Evolutionary conservation across 148 eudicot genomes (phyloP).

Genomic region (Cornus florida): DNA sequence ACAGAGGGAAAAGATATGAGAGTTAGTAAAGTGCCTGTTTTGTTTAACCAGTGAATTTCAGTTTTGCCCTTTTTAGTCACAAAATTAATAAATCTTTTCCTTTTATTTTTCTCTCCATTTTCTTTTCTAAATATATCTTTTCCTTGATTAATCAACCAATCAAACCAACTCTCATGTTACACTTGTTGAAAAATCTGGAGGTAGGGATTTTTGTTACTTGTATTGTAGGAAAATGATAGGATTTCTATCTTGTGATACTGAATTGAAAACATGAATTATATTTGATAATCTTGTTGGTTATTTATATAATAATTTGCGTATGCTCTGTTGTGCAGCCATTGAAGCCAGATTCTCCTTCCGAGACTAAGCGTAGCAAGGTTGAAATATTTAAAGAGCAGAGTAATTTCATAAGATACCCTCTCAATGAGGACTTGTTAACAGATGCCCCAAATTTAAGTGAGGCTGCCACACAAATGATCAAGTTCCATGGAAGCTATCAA

Average conservation of each 20-base stretch:
- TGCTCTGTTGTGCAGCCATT: slow-evolving; percentile 67
- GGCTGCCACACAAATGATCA: slow-evolving; percentile 86
- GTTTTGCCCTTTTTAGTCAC: too few species aligned
- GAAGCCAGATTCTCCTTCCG: slow-evolving; percentile 62
- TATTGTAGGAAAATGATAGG: neutral
- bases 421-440: slow-evolving; percentile 81
- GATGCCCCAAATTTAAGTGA: slow-evolving; percentile 84
- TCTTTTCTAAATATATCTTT: too few species aligned
- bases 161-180: too few species aligned
- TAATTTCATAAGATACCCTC: slow-evolving; percentile 92
- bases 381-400: slow-evolving; percentile 94
- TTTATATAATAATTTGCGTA: neutral
- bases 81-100: too few species aligned
- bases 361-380: slow-evolving; percentile 94
- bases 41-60: too few species aligned
- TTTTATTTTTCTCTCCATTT: too few species aligned
- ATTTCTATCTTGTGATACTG: neutral
- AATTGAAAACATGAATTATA: neutral
- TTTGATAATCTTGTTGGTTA: neutral
- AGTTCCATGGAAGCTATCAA: slow-evolving; percentile 96
- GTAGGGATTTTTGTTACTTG: slow-evolving; percentile 1
- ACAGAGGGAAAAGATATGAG: too few species aligned
- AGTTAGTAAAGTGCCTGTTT: too few species aligned
- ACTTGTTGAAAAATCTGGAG: neutral
- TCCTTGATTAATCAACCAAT: too few species aligned